Percentiles rank a stretch among this genome's conserved stretches.
Evolutionary conservation across 2,329 filamentous ascomycete species (phyloP).

Genomic region (Diatrype stigma): DNA sequence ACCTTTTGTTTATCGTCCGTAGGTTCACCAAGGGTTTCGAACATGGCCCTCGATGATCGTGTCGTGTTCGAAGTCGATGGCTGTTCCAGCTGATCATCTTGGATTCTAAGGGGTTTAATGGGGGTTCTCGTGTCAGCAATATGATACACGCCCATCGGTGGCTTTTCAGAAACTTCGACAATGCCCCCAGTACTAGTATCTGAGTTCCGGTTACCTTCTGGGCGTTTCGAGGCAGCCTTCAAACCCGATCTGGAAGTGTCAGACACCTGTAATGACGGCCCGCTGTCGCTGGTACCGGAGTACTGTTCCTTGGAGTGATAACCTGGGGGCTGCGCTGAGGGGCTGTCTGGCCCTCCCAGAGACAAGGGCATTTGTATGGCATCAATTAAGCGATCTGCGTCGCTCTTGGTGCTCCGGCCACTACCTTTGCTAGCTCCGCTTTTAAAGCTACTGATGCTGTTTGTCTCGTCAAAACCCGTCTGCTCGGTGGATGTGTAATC

Average conservation of each 20-base stretch:
- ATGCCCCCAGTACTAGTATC: not conserved
- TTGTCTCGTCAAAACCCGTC: slow-evolving; percentile 33
- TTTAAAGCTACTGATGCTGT: slow-evolving; percentile 36
- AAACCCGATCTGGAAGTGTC: not conserved
- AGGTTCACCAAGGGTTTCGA: slow-evolving; percentile 31
- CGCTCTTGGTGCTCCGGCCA: slow-evolving; percentile 49
- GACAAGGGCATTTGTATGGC: slow-evolving; percentile 61
- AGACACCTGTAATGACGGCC: slow-evolving; percentile 7
- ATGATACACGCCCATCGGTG: slow-evolving; percentile 31
- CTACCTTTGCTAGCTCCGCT: slow-evolving; percentile 47
- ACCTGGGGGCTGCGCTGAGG: slow-evolving; percentile 8
- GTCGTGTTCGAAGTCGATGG: slow-evolving; percentile 25
- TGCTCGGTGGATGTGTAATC: slow-evolving; percentile 18
- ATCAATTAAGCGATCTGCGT: slow-evolving; percentile 68
- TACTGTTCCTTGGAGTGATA: slow-evolving; percentile 14
- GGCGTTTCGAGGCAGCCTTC: not conserved
- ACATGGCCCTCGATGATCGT: slow-evolving; percentile 32
- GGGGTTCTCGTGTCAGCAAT: slow-evolving; percentile 42
- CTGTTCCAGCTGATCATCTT: slow-evolving; percentile 40
- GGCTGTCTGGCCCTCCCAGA: slow-evolving; percentile 33
- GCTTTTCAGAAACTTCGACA: slow-evolving; percentile 9
- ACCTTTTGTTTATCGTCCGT: no score
- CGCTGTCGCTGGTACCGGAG: slow-evolving; percentile 6
- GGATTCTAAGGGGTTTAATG: slow-evolving; percentile 43
- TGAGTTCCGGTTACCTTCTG: not conserved